Percentiles rank a stretch among this genome's conserved stretches.
Evolutionary conservation across 2,329 filamentous ascomycete genomes (phyloP).

Genomic region (Waltergamsia citrina): DNA sequence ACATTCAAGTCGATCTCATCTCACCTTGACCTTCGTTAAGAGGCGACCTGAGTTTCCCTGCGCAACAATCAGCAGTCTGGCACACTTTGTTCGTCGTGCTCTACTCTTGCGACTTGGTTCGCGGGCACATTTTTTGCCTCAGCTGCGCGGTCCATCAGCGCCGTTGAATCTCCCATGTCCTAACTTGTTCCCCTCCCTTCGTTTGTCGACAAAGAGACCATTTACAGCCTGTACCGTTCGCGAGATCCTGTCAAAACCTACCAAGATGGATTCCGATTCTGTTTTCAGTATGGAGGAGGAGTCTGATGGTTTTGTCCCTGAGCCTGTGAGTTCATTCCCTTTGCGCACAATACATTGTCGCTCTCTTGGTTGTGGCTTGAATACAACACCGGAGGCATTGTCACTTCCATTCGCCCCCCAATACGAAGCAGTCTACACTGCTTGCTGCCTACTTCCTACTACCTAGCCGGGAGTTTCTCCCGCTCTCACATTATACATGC

Average conservation of each 20-base stretch:
- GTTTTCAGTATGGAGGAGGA: constrained; percentile 27
- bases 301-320: constrained; percentile 30
- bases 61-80: constrained; percentile 11
- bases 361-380: no score
- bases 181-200: constrained; percentile 9
- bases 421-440: no score
- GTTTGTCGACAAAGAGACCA: constrained; percentile 9
- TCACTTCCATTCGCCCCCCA: no score
- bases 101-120: constrained; percentile 9
- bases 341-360: no score
- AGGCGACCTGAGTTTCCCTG: no score
- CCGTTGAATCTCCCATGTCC: constrained; percentile 11
- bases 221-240: constrained; percentile 4
- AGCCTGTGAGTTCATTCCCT: constrained; percentile 20
- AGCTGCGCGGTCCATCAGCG: constrained; percentile 8
- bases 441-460: no score
- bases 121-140: constrained; percentile 11
- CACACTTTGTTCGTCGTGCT: constrained; percentile 11
- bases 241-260: constrained; percentile 2
- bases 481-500: no score
- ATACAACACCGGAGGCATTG: no score
- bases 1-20: constrained; percentile 1
- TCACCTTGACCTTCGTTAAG: neutral
- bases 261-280: constrained; percentile 47
- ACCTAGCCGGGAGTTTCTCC: no score